Conservation (phyloP, 495 filamentous ascomycete species). For the Daldinia caldariorum region DNA sequence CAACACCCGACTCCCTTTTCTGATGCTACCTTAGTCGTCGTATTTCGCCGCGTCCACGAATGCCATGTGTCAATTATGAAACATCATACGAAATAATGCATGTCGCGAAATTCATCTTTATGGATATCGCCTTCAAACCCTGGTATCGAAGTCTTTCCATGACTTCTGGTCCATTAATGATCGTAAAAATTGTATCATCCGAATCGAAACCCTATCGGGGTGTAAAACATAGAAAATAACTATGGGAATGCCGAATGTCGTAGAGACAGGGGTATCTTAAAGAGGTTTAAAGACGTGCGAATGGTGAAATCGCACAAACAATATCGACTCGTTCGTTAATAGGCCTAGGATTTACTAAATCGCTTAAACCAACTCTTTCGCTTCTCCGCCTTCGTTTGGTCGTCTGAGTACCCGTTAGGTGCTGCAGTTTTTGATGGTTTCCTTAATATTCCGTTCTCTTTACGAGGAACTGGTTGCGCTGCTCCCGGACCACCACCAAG, state of each 20-base stretch:
- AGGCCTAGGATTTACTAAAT: conserved; percentile 72
- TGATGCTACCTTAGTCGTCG: conserved; percentile 29
- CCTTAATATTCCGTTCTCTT: conserved; percentile 47
- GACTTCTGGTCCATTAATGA: conserved; percentile 15
- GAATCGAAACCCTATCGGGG: conserved; percentile 10
- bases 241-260: conserved; percentile 30
- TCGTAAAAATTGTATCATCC: conserved; percentile 29
- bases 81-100: conserved; percentile 8
- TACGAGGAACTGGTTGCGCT: conserved; percentile 52
- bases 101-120: not conserved
- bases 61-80: conserved; percentile 20
- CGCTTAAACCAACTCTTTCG: conserved; percentile 89
- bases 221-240: conserved; percentile 21
- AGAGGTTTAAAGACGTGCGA: conserved; percentile 18
- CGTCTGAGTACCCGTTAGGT: conserved; percentile 45
- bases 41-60: conserved; percentile 12
- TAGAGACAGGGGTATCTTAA: conserved; percentile 40
- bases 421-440: conserved; percentile 45
- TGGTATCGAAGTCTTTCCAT: conserved; percentile 6
- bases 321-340: conserved; percentile 11
- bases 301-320: conserved; percentile 16
- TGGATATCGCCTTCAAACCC: conserved; percentile 10
- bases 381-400: conserved; percentile 67
- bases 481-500: conserved; percentile 41
- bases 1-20: conserved; percentile 30